phyloP scores from a whole-genome alignment of 345 rosid species.

The Camelina neglecta region DNA sequence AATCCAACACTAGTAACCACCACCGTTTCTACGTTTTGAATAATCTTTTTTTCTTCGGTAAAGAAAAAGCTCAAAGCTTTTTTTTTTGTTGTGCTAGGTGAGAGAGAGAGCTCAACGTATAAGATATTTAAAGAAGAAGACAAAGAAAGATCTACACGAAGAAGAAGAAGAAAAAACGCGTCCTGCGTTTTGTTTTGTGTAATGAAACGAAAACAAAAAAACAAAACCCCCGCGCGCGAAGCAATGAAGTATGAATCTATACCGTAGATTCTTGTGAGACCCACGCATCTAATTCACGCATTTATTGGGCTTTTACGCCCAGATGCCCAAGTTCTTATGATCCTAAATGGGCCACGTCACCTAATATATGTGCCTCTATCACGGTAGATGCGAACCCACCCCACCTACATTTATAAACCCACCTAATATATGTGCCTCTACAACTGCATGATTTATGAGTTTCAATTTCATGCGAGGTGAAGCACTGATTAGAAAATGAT shows the following conservation, averaged over 20 bases:
- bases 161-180: conserved; percentile 32
- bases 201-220: conserved; percentile 19
- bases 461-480: not conserved
- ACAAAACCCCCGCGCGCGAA: conserved; percentile 40
- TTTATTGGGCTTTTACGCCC: conserved; percentile 10
- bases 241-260: conserved; percentile 31
- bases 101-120: conserved; percentile 14
- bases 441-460: too few species aligned
- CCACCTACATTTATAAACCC: not conserved
- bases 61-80: not conserved
- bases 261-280: conserved; percentile 45
- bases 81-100: not conserved
- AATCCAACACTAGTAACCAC: conserved; percentile 32
- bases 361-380: not conserved
- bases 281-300: conserved; percentile 8
- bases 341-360: conserved; percentile 36
- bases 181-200: conserved; percentile 18
- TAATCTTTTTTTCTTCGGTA: not conserved
- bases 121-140: not conserved
- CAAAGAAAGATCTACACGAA: conserved; percentile 17
- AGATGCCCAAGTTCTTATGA: not conserved
- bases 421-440: not conserved
- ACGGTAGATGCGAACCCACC: conserved; percentile 31
- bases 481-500: not conserved
- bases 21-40: conserved; percentile 29